Evolutionary conservation across 163 green algal species (phyloP), one percentile per base, ranked within the genome.

Genomic region (Trebouxiophyceae sp.): DNA sequence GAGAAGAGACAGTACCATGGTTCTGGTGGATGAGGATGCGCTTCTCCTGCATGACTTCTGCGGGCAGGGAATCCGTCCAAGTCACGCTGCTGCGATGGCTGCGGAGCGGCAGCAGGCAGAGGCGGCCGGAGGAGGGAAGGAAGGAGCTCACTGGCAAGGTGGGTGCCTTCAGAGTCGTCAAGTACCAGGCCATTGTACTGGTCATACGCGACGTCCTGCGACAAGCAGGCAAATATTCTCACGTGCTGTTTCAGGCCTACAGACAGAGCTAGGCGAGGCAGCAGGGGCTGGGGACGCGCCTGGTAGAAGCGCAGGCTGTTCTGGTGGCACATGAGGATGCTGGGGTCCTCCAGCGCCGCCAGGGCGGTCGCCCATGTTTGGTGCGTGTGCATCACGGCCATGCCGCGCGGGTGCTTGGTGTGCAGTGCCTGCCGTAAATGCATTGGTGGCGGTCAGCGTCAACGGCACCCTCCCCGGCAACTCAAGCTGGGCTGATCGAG

Each of bases 101-200:
- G n/a, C n/a, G n/a, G n/a, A n/a, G n/a, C n/a, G n/a, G n/a, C n/a
- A n/a, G n/a, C n/a, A n/a, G n/a, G n/a, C n/a, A n/a, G n/a, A n/a
- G n/a, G n/a, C n/a, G n/a, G n/a, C n/a, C n/a, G n/a, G n/a, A n/a
- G n/a, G n/a, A n/a, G n/a, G n/a, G n/a, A n/a, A n/a, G n/a, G n/a
- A n/a, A n/a, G n/a, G n/a, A 59, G 30, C 44, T n/a, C 28, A 68
- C 45, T 19, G 34, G 54, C 47, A 12, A 69, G 54, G 12, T 31
- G 30, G 24, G 66, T 20, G 60, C 68, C 68, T 57, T 70, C 68
- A 44, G 54, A 39, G 3, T 66, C n/a, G 16, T 62, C 45, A 8
- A 75, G 62, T n/a, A 81, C 73, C 19, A 84, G 59, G 20, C 74
- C 77, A 64, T 84, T 81, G 64, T 79, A 84, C 16, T 29, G 33